These are phyloP conservation scores for Anisodus acutangulus DNA, from an alignment of 257 asterid species.

Conservation along the genomic window DNA sequence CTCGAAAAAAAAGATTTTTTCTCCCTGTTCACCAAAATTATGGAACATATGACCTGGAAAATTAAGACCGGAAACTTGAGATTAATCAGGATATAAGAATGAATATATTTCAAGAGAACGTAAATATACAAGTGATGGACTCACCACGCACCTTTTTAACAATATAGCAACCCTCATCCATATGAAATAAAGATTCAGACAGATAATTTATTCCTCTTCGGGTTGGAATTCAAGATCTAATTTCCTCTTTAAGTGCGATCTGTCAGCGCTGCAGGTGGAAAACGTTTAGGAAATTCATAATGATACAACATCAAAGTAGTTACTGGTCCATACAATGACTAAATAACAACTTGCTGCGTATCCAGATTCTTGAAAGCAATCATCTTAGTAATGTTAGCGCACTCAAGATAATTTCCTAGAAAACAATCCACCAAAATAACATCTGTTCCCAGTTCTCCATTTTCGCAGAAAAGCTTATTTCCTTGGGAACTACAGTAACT, in stretches of 20 bases:
- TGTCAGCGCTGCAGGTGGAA: constrained; percentile 75
- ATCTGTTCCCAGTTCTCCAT: neutral
- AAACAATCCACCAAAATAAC: neutral
- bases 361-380: neutral
- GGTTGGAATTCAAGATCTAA: constrained; percentile 93
- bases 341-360: neutral
- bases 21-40: constrained; percentile 2
- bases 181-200: neutral
- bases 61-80: neutral
- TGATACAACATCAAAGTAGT: neutral
- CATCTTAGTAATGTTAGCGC: constrained; percentile 7
- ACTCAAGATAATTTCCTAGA: neutral
- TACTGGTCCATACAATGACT: neutral
- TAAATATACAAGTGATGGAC: neutral
- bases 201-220: constrained; percentile 58
- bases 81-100: constrained; percentile 11
- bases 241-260: constrained; percentile 92
- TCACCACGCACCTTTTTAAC: neutral
- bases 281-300: neutral
- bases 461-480: neutral
- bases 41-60: neutral
- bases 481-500: neutral
- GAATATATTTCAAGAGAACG: neutral
- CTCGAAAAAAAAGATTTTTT: neutral
- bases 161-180: constrained; percentile 14